Evolutionary conservation across 106 monocot species (phyloP).

Genomic region (Allium cepa): DNA sequence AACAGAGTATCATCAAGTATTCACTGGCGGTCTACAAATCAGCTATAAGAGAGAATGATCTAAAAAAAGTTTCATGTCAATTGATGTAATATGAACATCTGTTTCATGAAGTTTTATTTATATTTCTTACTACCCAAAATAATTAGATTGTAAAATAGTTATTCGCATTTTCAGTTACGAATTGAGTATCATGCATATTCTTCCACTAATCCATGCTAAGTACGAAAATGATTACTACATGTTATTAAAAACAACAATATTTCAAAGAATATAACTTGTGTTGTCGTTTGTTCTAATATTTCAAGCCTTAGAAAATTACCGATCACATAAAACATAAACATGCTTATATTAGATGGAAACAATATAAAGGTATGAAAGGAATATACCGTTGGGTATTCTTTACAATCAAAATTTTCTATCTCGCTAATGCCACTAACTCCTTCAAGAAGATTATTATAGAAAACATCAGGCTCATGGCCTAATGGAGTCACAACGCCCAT

Average conservation of each 20-base stretch:
- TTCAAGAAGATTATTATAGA: conserved; percentile 48
- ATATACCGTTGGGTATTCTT: conserved; percentile 63
- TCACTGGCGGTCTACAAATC: no score
- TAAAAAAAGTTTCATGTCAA: no score
- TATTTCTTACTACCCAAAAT: no score
- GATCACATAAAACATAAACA: conserved; percentile 6
- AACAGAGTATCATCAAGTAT: not conserved
- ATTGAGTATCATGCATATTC: not conserved
- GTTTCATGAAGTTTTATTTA: no score
- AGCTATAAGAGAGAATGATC: no score
- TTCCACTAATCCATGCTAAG: not conserved
- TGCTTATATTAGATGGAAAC: not conserved
- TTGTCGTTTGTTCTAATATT: not conserved
- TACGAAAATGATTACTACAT: not conserved
- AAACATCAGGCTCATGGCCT: conserved; percentile 79
- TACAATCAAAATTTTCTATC: conserved; percentile 88
- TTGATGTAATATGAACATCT: no score
- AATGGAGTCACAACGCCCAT: conserved; percentile 92
- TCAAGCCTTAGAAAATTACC: conserved; percentile 1
- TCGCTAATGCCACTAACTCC: conserved; percentile 56
- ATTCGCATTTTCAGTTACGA: no score
- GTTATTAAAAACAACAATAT: no score
- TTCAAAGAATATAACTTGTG: not conserved
- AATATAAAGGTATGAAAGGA: not conserved
- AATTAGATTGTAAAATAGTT: no score